Base-by-base conservation (phyloP, 495 filamentous ascomycete genomes). In the Aeminium ludgeri region DNA sequence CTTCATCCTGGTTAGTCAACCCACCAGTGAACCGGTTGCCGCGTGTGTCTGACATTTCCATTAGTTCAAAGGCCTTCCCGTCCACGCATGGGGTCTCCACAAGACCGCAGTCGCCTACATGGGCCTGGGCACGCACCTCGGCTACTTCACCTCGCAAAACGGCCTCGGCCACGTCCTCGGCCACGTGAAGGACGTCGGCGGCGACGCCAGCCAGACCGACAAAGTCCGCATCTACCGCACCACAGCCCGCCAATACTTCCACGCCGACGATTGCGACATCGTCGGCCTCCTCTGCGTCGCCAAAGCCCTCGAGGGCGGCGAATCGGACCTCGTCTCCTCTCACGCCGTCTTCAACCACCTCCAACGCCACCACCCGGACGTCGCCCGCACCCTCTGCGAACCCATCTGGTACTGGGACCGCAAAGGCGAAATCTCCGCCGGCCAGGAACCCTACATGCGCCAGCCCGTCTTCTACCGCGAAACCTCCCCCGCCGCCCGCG, bases 341-440 rank as follows among this genome's bases (percentile, higher is more conserved):
- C 85, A 92, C 59, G 61, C 78, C 40, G 78, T 93, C 41, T 93
- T 77, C 70, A 92, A 92, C 58, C 66, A 65, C 12, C 67, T 93
- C 6, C 76, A 82, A 56, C 50, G 46, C 10, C 76, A 86, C 56
- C 73, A 76, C 2, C 85, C 84, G 0, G 84, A 89, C 49, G 77
- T 91, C 10, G 70, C 80, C 0, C 70, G 78, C 59, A 73, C 73
- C 20, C 64, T 93, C 38, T 78, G 79, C 2, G 58, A 74, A 43
- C 82, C 85, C 1, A 76, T 80, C 48, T 93, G 85, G 85, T 89
- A 91, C 62, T 89, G 91, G 54, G 85, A 92, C 57, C 81, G 85
- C 41, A 93, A 93, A 59, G 85, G 85, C 30, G 85, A 92, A 63
- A 73, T 69, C 3, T 75, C 68, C 17, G 63, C 66, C 29, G 83